Evolutionary conservation across 768 basidiomycete species (phyloP).

Genomic region (Rhizopogon roseolus): DNA sequence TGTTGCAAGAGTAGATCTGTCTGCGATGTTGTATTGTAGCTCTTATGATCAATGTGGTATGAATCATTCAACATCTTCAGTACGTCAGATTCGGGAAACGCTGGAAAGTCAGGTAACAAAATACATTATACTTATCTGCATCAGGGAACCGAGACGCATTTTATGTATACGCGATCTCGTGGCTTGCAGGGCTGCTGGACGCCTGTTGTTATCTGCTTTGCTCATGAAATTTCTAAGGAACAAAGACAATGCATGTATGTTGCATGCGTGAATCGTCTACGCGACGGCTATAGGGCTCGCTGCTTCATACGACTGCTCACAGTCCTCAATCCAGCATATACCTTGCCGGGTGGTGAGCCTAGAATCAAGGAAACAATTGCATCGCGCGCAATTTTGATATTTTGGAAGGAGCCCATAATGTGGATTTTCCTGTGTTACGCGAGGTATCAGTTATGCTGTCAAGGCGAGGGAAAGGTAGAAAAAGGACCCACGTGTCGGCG

Average conservation of each 20-base stretch:
- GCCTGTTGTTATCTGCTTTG: neutral
- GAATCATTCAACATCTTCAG: too few relatives aligned
- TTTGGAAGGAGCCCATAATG: slow-evolving; percentile 97
- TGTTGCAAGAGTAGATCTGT: slow-evolving; percentile 8
- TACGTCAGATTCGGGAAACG: too few relatives aligned
- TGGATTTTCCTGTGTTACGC: slow-evolving; percentile 77
- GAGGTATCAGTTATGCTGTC: slow-evolving; percentile 5
- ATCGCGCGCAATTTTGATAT: slow-evolving; percentile 96
- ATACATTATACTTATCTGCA: too few relatives aligned
- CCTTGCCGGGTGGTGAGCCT: slow-evolving; percentile 92
- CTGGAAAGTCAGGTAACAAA: too few relatives aligned
- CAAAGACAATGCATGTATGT: slow-evolving; percentile 2
- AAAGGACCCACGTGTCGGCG: slow-evolving; percentile 80
- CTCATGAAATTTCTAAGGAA: neutral
- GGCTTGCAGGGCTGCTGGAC: too few relatives aligned
- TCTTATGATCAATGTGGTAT: neutral
- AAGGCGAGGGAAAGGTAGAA: slow-evolving; percentile 1
- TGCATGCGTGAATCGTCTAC: neutral
- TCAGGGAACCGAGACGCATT: too few relatives aligned
- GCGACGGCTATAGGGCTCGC: slow-evolving; percentile 58
- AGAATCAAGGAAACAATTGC: slow-evolving; percentile 94
- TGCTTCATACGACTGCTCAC: slow-evolving; percentile 93
- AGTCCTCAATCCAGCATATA: slow-evolving; percentile 86
- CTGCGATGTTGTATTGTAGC: neutral
- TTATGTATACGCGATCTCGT: too few relatives aligned